Evolutionary conservation across 176 grass and related monocot species (phyloP), one percentile per base, ranked within the genome.

Genomic region (Aegilops speltoides): DNA sequence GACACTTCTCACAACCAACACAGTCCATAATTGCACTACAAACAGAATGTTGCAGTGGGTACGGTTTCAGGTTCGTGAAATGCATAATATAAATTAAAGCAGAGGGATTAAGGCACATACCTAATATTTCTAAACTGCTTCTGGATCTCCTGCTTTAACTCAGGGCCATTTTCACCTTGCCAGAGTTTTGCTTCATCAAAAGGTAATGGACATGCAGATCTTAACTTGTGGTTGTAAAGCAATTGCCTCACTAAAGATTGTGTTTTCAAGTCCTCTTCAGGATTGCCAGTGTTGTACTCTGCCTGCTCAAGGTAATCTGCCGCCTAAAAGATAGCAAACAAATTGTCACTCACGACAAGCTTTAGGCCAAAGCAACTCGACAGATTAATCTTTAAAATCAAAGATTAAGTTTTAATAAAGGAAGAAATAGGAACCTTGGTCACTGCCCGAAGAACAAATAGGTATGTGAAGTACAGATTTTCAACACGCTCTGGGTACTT

Each of bases 61-160:
- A 19, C 82, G 71, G 33, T 72, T 31, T 65, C 33, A 73, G 16
- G 25, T 52, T 32, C 57, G 3, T 6, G 8, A 68, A 56, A 79
- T 31, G 61, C 36, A 80, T 54, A 46, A 25, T 61, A 68, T 29
- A 32, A 74, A 69, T 19, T 29, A 1, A 76, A 76, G 40, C 16
- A 76, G 26, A 36, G 59, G 10, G 60, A 22, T 62, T 75, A 66
- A 76, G 69, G 19, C 63, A 73, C 73, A 52, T 23, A 99, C 97
- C 97, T 96, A 65, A 96, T 96, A 77, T 99, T 99, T 88, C 92
- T 91, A 68, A 99, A 99, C 76, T 96, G 97, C 76, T 99, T 99
- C 60, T 93, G 90, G 46, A 99, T 94, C 72, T 94, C 82, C 46
- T 83, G 90, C 78, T 83, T 96, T 64, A 96, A 83, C 79, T 94